Evolutionary conservation across 306 rosid species (phyloP), one percentile per base, ranked within the genome.

Genomic region (Betula pendula): DNA sequence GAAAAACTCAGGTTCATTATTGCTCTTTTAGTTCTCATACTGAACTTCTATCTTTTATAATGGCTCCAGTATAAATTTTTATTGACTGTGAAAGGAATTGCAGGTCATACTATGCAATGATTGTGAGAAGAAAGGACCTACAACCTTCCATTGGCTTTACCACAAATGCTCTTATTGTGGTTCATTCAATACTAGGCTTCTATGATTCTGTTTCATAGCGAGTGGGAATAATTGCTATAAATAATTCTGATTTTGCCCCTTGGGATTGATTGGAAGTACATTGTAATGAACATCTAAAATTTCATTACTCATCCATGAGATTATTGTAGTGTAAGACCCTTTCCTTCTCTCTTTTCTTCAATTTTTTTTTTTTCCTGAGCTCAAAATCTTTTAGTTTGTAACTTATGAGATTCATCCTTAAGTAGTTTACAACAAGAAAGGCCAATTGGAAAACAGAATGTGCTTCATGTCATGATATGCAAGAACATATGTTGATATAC

Each of bases 51-150:
- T 70, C 24, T 77, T 69, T 38, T 50, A 4, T 63, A 33, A 53
- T 42, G 68, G 63, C 44, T 75, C 70, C 48, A 45, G 55, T 9
- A 79, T 59, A 68, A 19, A 15, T 56, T 29, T 43, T 42, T 68
- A 69, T 74, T 45, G 80, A 81, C 80, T 70, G 68, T 65, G 62
- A 44, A 81, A 63, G 31, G 29, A 67, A 47, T 74, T 87, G 90
- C 93, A 95, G 98, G 93, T 48, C 60, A 87, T 95, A 83, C 75
- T 95, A 53, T 95, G 99, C 72, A 87, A 90, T 77, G 99, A 89
- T 77, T 95, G 99, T 79, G 97, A 84, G 94, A 92, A 92, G 91
- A 90, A 84, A 87, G 99, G 97, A 86, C 79, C 53, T 0, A 83
- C 92, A 20, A 85, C 91, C 63, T 95, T 89, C 78, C 99, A 95